These are phyloP conservation scores for Rusavskia elegans DNA, from an alignment of 495 filamentous ascomycete species.

Conservation along the genomic window DNA sequence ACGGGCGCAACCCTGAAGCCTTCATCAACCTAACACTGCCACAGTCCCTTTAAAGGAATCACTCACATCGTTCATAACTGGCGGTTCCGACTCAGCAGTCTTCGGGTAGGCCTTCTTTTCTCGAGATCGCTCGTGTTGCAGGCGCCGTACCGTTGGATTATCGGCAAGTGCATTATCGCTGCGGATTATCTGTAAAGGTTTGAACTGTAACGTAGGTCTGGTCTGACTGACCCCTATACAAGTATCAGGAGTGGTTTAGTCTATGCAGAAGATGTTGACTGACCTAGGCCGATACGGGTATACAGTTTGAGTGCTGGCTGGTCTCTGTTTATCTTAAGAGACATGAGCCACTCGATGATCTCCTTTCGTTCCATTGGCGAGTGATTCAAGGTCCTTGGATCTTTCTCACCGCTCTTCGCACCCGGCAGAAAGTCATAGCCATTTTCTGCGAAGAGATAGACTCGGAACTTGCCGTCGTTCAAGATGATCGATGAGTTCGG, in stretches of 20 bases:
- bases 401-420: conserved; percentile 5
- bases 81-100: not conserved
- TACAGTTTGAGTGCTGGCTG: conserved; percentile 38
- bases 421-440: conserved; percentile 25
- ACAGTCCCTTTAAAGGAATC: not conserved
- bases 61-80: conserved; percentile 60
- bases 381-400: conserved; percentile 13
- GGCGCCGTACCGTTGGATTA: conserved; percentile 1
- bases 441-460: conserved; percentile 39
- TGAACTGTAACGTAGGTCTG: conserved; percentile 29
- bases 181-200: conserved; percentile 23
- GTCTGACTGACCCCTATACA: conserved; percentile 25
- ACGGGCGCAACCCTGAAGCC: conserved; percentile 40
- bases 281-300: conserved; percentile 26
- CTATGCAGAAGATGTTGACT: conserved; percentile 6
- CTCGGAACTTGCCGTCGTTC: conserved; percentile 17
- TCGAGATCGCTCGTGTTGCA: conserved; percentile 5
- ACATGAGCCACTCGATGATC: conserved; percentile 38
- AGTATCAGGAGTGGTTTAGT: too few relatives aligned
- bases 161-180: conserved; percentile 12
- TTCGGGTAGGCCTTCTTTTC: conserved; percentile 4
- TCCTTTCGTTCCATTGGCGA: conserved; percentile 24
- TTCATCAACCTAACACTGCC: not conserved
- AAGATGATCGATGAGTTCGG: conserved; percentile 5
- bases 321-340: conserved; percentile 19